A percentile compares a stretch with the other conserved stretches of the same genome.
phyloP scores from a whole-genome alignment of 2,329 filamentous ascomycete genomes.

The Penicillium sp. region DNA sequence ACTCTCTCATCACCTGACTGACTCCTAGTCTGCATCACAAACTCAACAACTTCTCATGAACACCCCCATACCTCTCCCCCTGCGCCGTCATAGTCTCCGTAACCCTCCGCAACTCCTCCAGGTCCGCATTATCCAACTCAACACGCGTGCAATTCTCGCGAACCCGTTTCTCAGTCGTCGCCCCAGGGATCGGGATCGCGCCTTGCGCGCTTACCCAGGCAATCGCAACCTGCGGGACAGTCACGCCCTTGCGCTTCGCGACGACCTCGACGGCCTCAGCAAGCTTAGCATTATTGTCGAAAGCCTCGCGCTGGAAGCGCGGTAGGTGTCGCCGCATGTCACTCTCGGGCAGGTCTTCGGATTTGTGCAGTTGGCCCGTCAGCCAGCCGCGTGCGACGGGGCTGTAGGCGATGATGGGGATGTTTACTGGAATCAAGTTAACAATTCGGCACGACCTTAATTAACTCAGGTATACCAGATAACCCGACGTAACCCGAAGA shows the following conservation, averaged over 20 bases:
- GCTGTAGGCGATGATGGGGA: constrained; percentile 74
- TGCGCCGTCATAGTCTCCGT: background rate
- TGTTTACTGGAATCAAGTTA: constrained; percentile 49
- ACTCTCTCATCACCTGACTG: no score
- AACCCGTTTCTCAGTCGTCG: constrained; percentile 31
- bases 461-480: no score
- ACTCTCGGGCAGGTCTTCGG: constrained; percentile 59
- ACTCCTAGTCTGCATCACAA: background rate
- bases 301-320: constrained; percentile 66
- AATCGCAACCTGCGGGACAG: constrained; percentile 68
- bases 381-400: constrained; percentile 68
- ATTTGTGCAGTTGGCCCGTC: constrained; percentile 56
- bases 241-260: constrained; percentile 65
- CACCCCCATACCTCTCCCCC: constrained; percentile 13
- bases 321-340: constrained; percentile 54
- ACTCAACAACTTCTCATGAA: background rate
- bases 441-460: no score
- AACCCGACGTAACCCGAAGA: background rate
- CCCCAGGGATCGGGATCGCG: constrained; percentile 39
- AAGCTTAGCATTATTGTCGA: constrained; percentile 68
- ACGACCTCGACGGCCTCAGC: constrained; percentile 62
- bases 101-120: constrained; percentile 30
- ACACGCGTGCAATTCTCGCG: constrained; percentile 37
- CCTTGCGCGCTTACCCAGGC: constrained; percentile 64
- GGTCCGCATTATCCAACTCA: constrained; percentile 33